Base-by-base conservation (phyloP, 352 stramenopile genomes). In the Phytophthora syringae region DNA sequence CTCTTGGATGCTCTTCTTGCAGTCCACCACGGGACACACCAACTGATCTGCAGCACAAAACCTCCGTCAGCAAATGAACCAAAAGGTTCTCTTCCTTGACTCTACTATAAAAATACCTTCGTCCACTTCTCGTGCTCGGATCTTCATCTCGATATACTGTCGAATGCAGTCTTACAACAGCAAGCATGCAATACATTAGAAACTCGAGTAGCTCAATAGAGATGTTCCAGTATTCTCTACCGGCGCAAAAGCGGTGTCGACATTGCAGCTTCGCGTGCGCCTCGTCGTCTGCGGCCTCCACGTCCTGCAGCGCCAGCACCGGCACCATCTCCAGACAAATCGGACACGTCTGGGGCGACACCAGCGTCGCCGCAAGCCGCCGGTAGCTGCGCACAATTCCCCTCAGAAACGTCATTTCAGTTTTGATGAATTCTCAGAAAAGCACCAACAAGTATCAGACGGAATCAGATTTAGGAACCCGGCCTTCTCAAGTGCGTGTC, bases 261-360 rank as follows among this genome's bases (percentile, higher is more conserved):
- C 82, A 90, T 9, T 56, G 52, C 48, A 92, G 58, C 64, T 81
- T 86, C 16, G 64, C 74, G 52, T 84, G 69, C 1, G 60, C 48
- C 45, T 82, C 58, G 22, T 72, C 42, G 12, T 22, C 52, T 49
- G 5, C 27, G 27, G 5, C 27, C 9, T 32, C 27, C 27, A 32
- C 27, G 9, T 32, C 27, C 9, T 32, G 27, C 27, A 85, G 55
- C 18, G 48, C 63, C 28, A 85, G 52, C 48, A 85, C 54, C 0
- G 84, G 81, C 9, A 92, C 71, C 22, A 52, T 25, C n/a, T 92
- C 80, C 48, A 90, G 50, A 37, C 36, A 92, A 44, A 92, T 89
- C 36, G 79, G 77, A 51, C 83, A 92, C 47, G 27, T 58, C 39
- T 64, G 52, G 0, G 74, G 76, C 28, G 65, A 18, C 22, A 78